Evolutionary conservation across 768 basidiomycete genomes (phyloP).

Genomic region (Tylopilus rubrobrunneus): DNA sequence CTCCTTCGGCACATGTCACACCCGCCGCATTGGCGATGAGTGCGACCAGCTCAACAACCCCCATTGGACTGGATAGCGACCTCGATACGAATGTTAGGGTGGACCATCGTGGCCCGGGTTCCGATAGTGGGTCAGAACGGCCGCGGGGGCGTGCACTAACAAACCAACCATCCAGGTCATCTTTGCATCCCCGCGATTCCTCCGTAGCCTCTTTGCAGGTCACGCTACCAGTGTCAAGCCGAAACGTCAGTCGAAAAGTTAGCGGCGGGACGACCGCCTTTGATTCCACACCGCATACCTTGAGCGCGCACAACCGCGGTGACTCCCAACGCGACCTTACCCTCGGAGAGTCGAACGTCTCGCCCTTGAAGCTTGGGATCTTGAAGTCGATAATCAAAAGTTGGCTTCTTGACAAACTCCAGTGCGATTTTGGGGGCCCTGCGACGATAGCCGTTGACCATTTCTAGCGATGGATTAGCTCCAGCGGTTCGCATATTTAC

Average conservation of each 20-base stretch:
- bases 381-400: slow-evolving; percentile 84
- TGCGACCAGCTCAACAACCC: slow-evolving; percentile 3
- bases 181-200: slow-evolving; percentile 22
- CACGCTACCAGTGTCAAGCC: not conserved
- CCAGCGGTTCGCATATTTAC: slow-evolving; percentile 79
- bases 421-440: slow-evolving; percentile 59
- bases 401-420: slow-evolving; percentile 88
- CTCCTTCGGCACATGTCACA: slow-evolving; percentile 21
- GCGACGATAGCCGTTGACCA: slow-evolving; percentile 79
- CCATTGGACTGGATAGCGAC: too few species aligned
- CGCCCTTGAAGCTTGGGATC: slow-evolving; percentile 79
- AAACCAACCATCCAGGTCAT: slow-evolving; percentile 22
- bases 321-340: slow-evolving; percentile 62
- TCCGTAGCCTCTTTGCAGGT: slow-evolving; percentile 27
- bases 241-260: slow-evolving; percentile 17
- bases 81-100: too few species aligned
- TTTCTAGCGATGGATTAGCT: slow-evolving; percentile 97
- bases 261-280: slow-evolving; percentile 92
- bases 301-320: slow-evolving; percentile 80
- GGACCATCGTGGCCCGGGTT: too few species aligned
- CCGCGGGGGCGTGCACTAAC: slow-evolving; percentile 17
- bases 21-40: slow-evolving; percentile 15
- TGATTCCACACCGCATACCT: slow-evolving; percentile 85
- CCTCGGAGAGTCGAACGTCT: slow-evolving; percentile 86
- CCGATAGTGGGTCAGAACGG: slow-evolving; percentile 1